These are phyloP conservation scores for Pseudozyma sp. DNA, from an alignment of 1,284 basidiomycete species.

Conservation along the genomic window DNA sequence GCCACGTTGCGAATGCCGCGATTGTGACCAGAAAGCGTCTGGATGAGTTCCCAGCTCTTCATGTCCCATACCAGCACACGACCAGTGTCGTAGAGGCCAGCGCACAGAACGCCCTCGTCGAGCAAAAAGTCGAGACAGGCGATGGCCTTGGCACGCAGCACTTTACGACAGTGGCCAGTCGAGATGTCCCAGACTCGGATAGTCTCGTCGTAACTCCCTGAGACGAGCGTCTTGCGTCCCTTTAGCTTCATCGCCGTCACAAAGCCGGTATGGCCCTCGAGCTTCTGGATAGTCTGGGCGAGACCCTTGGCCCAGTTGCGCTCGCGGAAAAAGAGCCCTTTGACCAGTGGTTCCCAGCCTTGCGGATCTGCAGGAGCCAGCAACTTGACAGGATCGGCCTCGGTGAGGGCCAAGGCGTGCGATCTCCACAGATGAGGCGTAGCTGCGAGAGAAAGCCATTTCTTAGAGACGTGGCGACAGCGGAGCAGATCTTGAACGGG, in stretches of 20 bases:
- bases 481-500: constrained; percentile 73
- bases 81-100: constrained; percentile 91
- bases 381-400: constrained; percentile 75
- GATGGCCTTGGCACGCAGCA: constrained; percentile 85
- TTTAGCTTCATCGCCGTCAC: constrained; percentile 84
- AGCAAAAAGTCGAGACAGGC: constrained; percentile 88
- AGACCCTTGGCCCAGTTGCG: constrained; percentile 78
- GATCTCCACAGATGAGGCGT: constrained; percentile 81
- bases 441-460: constrained; percentile 78
- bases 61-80: constrained; percentile 60
- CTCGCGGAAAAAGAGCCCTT: constrained; percentile 84
- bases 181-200: constrained; percentile 68
- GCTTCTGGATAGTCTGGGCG: constrained; percentile 80
- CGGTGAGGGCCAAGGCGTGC: constrained; percentile 80
- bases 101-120: constrained; percentile 87
- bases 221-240: constrained; percentile 76
- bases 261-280: constrained; percentile 86
- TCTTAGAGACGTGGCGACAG: constrained; percentile 76
- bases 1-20: constrained; percentile 82
- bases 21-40: constrained; percentile 77
- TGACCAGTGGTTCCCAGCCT: constrained; percentile 77
- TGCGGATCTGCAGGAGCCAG: constrained; percentile 36
- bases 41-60: constrained; percentile 70
- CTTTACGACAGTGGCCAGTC: constrained; percentile 81
- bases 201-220: constrained; percentile 85